Base-by-base conservation (phyloP, 1,139 yeast species). In the Nakaseomyces uthaithaninus region DNA sequence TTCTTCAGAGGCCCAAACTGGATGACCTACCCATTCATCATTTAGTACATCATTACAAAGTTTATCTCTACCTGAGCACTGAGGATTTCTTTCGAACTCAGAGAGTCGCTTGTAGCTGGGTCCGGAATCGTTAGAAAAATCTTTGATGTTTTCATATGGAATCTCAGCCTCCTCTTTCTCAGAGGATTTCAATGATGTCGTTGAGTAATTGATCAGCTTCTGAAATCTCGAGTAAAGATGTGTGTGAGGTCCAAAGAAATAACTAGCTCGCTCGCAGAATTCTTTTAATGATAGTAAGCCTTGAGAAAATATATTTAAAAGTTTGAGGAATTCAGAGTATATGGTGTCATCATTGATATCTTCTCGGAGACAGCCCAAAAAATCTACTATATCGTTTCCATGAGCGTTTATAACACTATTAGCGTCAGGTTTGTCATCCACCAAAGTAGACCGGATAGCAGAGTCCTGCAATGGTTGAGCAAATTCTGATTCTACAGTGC, bases 1-100 rank as follows among this genome's bases (percentile, higher is more conserved):
- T 59, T 89, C 97, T 62, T 89, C 97, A 1, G 96, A 87, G 1
- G 96, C 96, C 97, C 97, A 89, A 6, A 95, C 91, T 34, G 97
- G 97, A 62, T 87, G 96, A 2, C 95, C 95, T 19, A 89, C 96
- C 95, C 96, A 89, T 63, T 87, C 95, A 60, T 89, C 97, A 62
- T 89, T 89, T 52, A 89, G 72, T 20, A 89, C 95, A 58, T 89
- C 96, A 95, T 95, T 86, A 60, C 97, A 89, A 87, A 89, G 83
- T 57, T 87, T 96, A 61, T 89, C 97, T 51, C 97, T 75, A 14
- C 97, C 97, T 11, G 94, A 83, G 56, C 96, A 87, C 14, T 96
- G 95, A 94, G 86, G 85, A 56, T 77, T 82, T 0, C 95, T 84
- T 59, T 89, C 96, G 1, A 91, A 77, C 55, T 87, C 87, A 24